Conservation (phyloP, 1,284 basidiomycete genomes). For the Cutaneotrichosporon mucoides region DNA sequence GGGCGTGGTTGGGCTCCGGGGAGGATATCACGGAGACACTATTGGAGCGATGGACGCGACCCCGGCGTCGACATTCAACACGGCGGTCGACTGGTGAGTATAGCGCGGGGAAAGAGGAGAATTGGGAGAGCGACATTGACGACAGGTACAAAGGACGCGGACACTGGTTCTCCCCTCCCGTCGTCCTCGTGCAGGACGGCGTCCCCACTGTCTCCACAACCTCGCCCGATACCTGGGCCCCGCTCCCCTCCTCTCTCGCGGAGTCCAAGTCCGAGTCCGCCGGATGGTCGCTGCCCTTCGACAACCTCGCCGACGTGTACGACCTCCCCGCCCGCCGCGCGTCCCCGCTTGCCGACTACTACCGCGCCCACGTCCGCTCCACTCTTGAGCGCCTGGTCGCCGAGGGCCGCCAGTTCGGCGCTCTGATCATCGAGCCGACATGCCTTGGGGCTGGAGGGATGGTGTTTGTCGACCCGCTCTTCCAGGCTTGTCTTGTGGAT, state of each 20-base stretch:
- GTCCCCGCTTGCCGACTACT: slow-evolving; percentile 61
- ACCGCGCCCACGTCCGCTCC: slow-evolving; percentile 60
- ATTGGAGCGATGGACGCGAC: slow-evolving; percentile 97
- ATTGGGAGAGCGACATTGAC: neutral
- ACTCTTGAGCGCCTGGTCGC: slow-evolving; percentile 56
- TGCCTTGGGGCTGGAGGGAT: slow-evolving; percentile 96
- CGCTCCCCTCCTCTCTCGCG: slow-evolving; percentile 18
- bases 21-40: slow-evolving; percentile 97
- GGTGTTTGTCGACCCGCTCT: slow-evolving; percentile 96
- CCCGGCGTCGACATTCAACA: slow-evolving; percentile 77
- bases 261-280: slow-evolving; percentile 9
- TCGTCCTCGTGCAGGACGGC: slow-evolving; percentile 65
- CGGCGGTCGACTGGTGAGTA: slow-evolving; percentile 71
- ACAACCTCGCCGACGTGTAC: slow-evolving; percentile 64
- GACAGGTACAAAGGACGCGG: slow-evolving; percentile 73
- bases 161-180: slow-evolving; percentile 88
- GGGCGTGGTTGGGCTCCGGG: slow-evolving; percentile 80
- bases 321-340: slow-evolving; percentile 63
- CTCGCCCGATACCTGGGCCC: slow-evolving; percentile 39
- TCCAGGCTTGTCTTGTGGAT: slow-evolving; percentile 83
- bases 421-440: slow-evolving; percentile 85
- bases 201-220: slow-evolving; percentile 58
- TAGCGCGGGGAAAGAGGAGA: no score
- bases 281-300: slow-evolving; percentile 44
- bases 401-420: slow-evolving; percentile 54